Evolutionary conservation across 2,329 filamentous ascomycete genomes (phyloP).

Genomic region (Apiospora koreana): DNA sequence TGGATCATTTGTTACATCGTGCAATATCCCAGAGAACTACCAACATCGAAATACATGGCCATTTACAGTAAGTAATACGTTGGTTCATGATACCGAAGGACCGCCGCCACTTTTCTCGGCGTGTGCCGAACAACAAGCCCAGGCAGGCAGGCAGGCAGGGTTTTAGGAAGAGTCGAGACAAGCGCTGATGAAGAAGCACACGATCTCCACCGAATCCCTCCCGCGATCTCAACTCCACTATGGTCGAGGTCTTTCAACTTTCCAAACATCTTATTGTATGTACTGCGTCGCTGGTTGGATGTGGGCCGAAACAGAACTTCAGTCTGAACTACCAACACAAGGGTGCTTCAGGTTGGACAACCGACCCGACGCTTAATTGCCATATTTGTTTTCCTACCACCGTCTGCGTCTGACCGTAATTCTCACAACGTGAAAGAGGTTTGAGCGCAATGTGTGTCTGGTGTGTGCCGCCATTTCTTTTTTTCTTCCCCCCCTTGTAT

Average conservation of each 20-base stretch:
- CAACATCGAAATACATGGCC: background rate
- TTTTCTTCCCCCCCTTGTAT: background rate
- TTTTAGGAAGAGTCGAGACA: no score
- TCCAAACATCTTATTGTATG: background rate
- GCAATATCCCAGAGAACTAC: background rate
- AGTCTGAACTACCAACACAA: background rate
- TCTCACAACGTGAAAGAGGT: background rate
- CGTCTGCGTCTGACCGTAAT: background rate
- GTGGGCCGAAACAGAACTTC: background rate
- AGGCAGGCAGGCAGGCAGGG: no score
- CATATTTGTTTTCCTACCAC: background rate
- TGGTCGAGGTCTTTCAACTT: background rate
- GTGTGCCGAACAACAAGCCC: no score
- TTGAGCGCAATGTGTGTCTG: background rate
- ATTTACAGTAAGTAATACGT: no score
- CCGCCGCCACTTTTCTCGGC: no score
- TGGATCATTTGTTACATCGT: background rate
- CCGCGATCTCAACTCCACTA: background rate
- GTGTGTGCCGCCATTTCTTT: background rate
- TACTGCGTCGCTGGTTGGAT: background rate
- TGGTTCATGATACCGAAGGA: no score
- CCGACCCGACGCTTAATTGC: background rate
- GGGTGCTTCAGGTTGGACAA: conserved; percentile 1
- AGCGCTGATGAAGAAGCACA: background rate
- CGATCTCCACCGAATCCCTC: background rate